Base-by-base conservation (phyloP, 129 eudicot species). In the Escallonia herrerae region DNA sequence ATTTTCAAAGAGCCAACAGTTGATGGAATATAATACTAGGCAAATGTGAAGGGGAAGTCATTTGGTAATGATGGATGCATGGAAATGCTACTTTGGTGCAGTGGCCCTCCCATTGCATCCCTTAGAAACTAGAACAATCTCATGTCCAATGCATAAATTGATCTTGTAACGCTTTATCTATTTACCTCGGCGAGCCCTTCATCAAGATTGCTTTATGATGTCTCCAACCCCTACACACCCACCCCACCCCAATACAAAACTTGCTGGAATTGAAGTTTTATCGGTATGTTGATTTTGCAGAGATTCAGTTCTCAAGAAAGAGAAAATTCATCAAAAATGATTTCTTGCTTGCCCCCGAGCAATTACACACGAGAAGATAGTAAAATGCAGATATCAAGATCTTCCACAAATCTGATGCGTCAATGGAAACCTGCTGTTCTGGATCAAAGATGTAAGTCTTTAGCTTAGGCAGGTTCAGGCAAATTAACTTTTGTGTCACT, bases 291-390 rank as follows among this genome's bases (percentile, higher is more conserved):
- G 2, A 15, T 44, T 43, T 56, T 78, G 55, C 63, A 93, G 98
- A 77, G 77, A 60, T 63, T 77, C 55, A 67, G 83, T 71, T 88
- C 95, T 74, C 96, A 88, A 81, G 98, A 87, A 67, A 83, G 90
- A 69, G 95, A 87, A 70, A 79, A 52, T 67, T 83, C 95, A 7
- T 70, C 71, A 63, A 87, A 72, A 71, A 82, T 81, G 74, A 58
- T 68, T 58, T 69, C 86, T 40, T 67, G 78, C 77, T 70, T 83
- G 68, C 83, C 87, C 45, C 95, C 89, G 7, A 71, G 72, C 74
- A 84, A 61, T 43, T 80, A 77, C 80, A 40, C 95, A 74, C 82
- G 89, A 56, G 95, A 93, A 66, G 98, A 93, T 48, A 83, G 79
- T 80, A 95, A 82, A 74, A 72, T 85, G 80, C 80, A 68, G 59